Percentiles rank a stretch among this genome's conserved stretches.
phyloP scores from a whole-genome alignment of 2,329 filamentous ascomycete species.

The Nothophoma quercina region DNA sequence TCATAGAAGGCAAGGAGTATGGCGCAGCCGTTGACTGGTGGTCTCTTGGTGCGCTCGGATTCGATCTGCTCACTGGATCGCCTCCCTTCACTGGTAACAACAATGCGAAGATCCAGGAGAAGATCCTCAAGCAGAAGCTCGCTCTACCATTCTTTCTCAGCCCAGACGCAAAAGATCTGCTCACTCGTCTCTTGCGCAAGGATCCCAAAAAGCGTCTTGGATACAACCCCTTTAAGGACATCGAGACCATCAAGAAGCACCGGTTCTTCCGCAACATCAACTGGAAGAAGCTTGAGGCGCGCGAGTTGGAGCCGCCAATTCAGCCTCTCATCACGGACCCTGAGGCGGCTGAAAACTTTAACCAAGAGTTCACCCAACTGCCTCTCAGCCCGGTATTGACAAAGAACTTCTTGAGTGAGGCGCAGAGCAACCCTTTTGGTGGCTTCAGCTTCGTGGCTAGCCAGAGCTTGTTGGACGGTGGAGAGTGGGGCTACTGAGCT shows the following conservation, averaged over 20 bases:
- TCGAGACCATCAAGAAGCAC: slow-evolving; percentile 85
- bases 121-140: slow-evolving; percentile 93
- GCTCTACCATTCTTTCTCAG: slow-evolving; percentile 88
- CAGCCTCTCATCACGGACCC: slow-evolving; percentile 94
- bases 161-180: slow-evolving; percentile 90
- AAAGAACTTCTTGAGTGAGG: slow-evolving; percentile 35
- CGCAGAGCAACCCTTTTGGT: slow-evolving; percentile 58
- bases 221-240: slow-evolving; percentile 85
- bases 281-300: slow-evolving; percentile 84
- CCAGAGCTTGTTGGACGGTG: slow-evolving; percentile 56
- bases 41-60: slow-evolving; percentile 92
- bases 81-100: slow-evolving; percentile 92
- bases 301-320: slow-evolving; percentile 88
- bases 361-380: slow-evolving; percentile 87
- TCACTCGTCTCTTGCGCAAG: slow-evolving; percentile 88
- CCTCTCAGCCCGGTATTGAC: slow-evolving; percentile 74
- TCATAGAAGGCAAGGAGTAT: slow-evolving; percentile 86
- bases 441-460: slow-evolving; percentile 64
- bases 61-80: slow-evolving; percentile 89
- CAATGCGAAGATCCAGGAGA: slow-evolving; percentile 93
- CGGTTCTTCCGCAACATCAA: slow-evolving; percentile 97
- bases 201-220: slow-evolving; percentile 91
- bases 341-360: slow-evolving; percentile 95
- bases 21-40: slow-evolving; percentile 98
- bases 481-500: slow-evolving; percentile 42